Evolutionary conservation across 1,284 basidiomycete species (phyloP), one percentile per base, ranked within the genome.

Genomic region (Apiotrichum gamsii): DNA sequence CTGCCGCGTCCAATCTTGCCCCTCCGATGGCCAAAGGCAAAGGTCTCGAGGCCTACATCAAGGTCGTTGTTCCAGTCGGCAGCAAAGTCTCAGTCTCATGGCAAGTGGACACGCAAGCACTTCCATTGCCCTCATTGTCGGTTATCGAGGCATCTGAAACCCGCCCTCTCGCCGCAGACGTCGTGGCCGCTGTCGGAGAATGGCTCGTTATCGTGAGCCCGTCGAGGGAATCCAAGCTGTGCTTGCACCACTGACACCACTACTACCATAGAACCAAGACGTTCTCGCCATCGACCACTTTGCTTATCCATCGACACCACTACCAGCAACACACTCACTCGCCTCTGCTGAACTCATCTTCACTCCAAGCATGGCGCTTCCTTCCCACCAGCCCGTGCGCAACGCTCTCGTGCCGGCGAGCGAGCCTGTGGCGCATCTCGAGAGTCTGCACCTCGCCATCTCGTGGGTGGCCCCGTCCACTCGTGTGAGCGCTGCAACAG

Each of bases 51-150:
- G 49, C 52, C 1, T 33, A 19, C 23, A 32, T 62, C 39, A 53
- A 60, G 40, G 44, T 59, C 5, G 42, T 60, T 1, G 40, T 55
- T 3, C 55, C 55, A 2, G 20, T 58, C 3, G 57, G 55, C 3
- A 56, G 52, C n/a, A 52, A 45, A 23, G 50, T 60, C n/a, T 3
- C 11, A 2, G 24, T 58, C n/a, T 13, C 30, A 1, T 52, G 45
- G 51, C 16, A 36, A 0, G 32, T 45, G 3, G 23, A 52, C 20
- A 19, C 45, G 13, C 14, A 18, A 1, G 23, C 4, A 8, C 20
- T 39, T 15, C 25, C 44, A 15, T 3, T 32, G 3, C 19, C n/a
- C n/a, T n/a, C n/a, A n/a, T n/a, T 10, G 8, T 29, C 20, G 28
- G 16, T 21, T n/a, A 15, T 8, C 19, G 13, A 6, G 10, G 20